A percentile compares a stretch with the other conserved stretches of the same genome.
phyloP scores from a whole-genome alignment of 2,329 filamentous ascomycete genomes.

The Chalara sp. region DNA sequence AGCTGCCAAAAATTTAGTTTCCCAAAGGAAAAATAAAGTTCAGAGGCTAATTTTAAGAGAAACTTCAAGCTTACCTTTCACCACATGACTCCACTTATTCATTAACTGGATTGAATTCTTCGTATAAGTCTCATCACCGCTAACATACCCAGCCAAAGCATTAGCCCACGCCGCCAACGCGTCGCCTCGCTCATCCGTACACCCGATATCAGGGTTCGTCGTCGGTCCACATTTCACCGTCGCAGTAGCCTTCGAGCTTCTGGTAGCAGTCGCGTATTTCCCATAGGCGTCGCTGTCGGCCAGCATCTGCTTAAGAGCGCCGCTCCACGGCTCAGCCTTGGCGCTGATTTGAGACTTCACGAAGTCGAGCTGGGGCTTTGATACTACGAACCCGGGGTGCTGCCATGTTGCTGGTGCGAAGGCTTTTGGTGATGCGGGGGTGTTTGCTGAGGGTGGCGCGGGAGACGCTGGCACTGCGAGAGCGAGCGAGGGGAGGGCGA shows the following conservation, averaged over 20 bases:
- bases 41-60: neutral
- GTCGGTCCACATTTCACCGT: slow-evolving; percentile 23
- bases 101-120: slow-evolving; percentile 23
- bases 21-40: neutral
- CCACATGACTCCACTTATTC: slow-evolving; percentile 21
- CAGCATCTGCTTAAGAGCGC: slow-evolving; percentile 13
- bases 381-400: neutral
- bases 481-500: too few species aligned
- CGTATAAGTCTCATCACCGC: slow-evolving; percentile 17
- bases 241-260: slow-evolving; percentile 6
- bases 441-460: too few species aligned
- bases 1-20: neutral
- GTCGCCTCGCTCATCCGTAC: slow-evolving; percentile 22
- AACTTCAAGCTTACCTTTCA: slow-evolving; percentile 11
- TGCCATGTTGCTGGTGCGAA: neutral
- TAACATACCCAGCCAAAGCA: slow-evolving; percentile 22
- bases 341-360: neutral
- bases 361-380: neutral
- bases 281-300: slow-evolving; percentile 10
- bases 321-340: slow-evolving; percentile 9
- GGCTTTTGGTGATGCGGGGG: neutral
- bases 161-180: slow-evolving; percentile 24
- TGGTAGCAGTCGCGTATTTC: slow-evolving; percentile 8
- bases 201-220: slow-evolving; percentile 22
- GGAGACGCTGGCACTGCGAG: too few species aligned